Evolutionary conservation across 2,329 filamentous ascomycete genomes (phyloP).

Genomic region (Diplodia mutila): DNA sequence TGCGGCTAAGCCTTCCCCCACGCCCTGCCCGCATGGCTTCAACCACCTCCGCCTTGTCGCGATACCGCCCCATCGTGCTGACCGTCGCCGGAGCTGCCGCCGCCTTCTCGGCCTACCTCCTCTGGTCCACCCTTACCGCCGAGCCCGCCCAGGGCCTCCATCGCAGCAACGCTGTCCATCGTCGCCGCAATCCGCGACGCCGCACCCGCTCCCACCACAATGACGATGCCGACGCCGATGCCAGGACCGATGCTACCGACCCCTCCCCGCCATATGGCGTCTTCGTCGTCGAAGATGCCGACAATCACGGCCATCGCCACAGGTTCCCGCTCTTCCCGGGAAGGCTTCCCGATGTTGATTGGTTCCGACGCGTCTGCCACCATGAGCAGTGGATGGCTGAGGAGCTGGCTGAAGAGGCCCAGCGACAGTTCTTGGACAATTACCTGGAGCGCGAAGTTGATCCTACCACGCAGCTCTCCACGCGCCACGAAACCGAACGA

Average conservation of each 20-base stretch:
- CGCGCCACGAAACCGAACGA: not conserved
- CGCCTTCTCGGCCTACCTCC: constrained; percentile 61
- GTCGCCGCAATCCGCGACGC: constrained; percentile 46
- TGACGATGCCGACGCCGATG: constrained; percentile 4
- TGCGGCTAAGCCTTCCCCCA: constrained; percentile 6
- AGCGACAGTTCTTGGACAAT: constrained; percentile 20
- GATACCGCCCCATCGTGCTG: constrained; percentile 57
- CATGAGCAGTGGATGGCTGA: constrained; percentile 12
- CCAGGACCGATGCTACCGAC: not conserved
- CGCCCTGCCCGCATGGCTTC: constrained; percentile 25
- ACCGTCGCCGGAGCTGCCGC: constrained; percentile 61
- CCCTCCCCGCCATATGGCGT: constrained; percentile 1
- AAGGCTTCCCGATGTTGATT: constrained; percentile 15
- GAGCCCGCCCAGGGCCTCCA: constrained; percentile 51
- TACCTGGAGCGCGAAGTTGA: constrained; percentile 19
- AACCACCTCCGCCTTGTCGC: constrained; percentile 40
- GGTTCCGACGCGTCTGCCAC: constrained; percentile 17
- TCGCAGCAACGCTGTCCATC: constrained; percentile 69
- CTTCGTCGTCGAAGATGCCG: constrained; percentile 18
- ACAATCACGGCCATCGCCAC: constrained; percentile 13
- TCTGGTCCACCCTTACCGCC: constrained; percentile 52
- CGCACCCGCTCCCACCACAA: constrained; percentile 32
- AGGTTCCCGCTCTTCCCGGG: constrained; percentile 14
- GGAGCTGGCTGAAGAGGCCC: constrained; percentile 12
- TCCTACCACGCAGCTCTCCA: not conserved